phyloP scores from a whole-genome alignment of 495 filamentous ascomycete species.

The Annulohypoxylon moriforme region DNA sequence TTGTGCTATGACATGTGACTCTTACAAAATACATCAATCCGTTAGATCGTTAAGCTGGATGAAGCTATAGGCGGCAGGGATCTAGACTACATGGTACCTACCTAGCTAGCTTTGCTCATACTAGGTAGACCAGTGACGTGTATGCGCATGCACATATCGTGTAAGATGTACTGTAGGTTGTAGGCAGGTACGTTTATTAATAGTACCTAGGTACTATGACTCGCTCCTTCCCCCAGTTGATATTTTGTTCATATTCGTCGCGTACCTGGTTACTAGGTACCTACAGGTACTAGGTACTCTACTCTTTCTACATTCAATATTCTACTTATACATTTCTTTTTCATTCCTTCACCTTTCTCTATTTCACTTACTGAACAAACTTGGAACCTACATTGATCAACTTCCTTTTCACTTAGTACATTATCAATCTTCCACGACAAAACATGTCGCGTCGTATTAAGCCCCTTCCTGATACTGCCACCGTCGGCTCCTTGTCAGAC shows the following conservation, averaged over 20 bases:
- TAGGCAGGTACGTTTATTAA: constrained; percentile 12
- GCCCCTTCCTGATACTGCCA: constrained; percentile 57
- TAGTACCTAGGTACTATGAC: background rate
- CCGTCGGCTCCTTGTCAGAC: constrained; percentile 75
- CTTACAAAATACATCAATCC: background rate
- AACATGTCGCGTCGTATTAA: constrained; percentile 12
- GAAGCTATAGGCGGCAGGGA: background rate
- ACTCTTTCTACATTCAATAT: background rate
- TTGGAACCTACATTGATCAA: background rate
- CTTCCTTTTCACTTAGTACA: background rate
- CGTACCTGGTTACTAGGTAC: too few relatives aligned
- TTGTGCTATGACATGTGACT: background rate
- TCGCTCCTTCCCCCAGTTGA: background rate
- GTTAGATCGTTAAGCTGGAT: background rate
- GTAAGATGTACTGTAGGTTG: background rate
- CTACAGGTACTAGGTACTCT: too few relatives aligned
- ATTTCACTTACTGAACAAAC: background rate
- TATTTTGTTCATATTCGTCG: background rate
- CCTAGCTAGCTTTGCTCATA: background rate
- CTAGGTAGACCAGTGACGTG: background rate
- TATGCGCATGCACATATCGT: background rate
- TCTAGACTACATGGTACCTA: too few relatives aligned
- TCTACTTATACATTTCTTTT: background rate
- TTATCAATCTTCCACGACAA: background rate
- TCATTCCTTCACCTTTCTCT: background rate